Evolutionary conservation across 495 filamentous ascomycete species (phyloP), one percentile per base, ranked within the genome.

Genomic region (Podospora sp.): DNA sequence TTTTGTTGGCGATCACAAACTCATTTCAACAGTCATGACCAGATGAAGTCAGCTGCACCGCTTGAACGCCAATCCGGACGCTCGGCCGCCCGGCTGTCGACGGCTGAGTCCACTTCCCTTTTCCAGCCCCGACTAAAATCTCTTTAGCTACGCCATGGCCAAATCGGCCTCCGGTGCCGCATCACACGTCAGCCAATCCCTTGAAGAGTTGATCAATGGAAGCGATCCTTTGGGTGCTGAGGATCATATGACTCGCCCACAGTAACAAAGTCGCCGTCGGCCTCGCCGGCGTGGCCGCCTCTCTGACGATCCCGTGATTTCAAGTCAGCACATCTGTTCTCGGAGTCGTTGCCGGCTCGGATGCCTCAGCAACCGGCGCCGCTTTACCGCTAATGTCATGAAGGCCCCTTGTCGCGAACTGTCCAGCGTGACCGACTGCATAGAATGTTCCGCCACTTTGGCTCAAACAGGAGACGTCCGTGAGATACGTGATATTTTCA

Each of bases 101-200:
- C 64, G 64, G 64, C 64, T 66, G 64, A 66, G n/a, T 33, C 36
- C 11, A 29, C 35, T 12, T 8, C 63, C 22, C 20, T n/a, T 46
- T 65, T 46, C 27, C 63, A 36, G 35, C 56, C 61, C 24, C 11
- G 29, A 26, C 24, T 1, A 3, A 27, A 22, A 51, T 7, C 64
- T 20, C 2, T 9, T 35, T 36, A 60, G 55, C 56, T 25, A 56
- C 20, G 24, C 21, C 7, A 18, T 9, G 33, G 16, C 22, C 55
- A 53, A 24, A 24, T 65, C 29, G 27, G n/a, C 35, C 29, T 46
- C 63, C 14, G 53, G 16, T 46, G 40, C n/a, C 18, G 3, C 49
- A 46, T 49, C n/a, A 6, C 27, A 27, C 35, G 26, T 49, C n/a
- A 61, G 40, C 40, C 40, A 46, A 46, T 46, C 40, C 40, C 40